Conservation (phyloP, 2,329 filamentous ascomycete genomes). For the Penicillium sumatraense region DNA sequence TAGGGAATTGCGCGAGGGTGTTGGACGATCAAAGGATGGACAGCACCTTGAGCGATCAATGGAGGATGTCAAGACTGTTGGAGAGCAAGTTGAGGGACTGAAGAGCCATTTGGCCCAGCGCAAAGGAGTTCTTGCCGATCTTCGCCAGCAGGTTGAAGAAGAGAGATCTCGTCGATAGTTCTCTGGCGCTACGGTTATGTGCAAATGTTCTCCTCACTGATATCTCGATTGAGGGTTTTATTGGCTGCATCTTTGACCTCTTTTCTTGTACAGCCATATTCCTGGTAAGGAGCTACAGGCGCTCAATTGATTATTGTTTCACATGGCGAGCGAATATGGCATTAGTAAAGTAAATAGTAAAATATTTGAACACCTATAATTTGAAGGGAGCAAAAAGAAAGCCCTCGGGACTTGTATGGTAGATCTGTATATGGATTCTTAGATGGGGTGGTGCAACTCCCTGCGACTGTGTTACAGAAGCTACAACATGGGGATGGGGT, state of each 20-base stretch:
- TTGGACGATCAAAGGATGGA: slow-evolving; percentile 62
- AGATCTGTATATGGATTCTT: no score
- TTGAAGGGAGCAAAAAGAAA: neutral
- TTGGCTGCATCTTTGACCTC: slow-evolving; percentile 16
- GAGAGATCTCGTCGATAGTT: slow-evolving; percentile 66
- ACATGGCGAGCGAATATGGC: neutral
- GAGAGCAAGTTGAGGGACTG: slow-evolving; percentile 89
- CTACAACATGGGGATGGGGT: no score
- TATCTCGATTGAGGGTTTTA: slow-evolving; percentile 14
- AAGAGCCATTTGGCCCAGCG: slow-evolving; percentile 80
- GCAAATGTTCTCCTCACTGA: neutral
- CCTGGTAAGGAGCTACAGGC: slow-evolving; percentile 39
- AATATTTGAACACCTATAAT: neutral
- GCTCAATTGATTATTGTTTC: slow-evolving; percentile 32
- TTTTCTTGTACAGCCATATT: slow-evolving; percentile 36
- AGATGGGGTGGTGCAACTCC: no score
- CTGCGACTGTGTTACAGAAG: no score
- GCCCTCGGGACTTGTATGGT: no score
- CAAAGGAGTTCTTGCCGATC: slow-evolving; percentile 73
- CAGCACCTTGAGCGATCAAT: slow-evolving; percentile 75
- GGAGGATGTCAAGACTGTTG: slow-evolving; percentile 88
- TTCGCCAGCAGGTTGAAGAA: slow-evolving; percentile 83
- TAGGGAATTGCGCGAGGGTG: slow-evolving; percentile 71
- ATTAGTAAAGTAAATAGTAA: neutral
- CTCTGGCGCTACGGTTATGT: neutral